phyloP scores from a whole-genome alignment of 108 stramenopile species.

The Nitzschia sp. region DNA sequence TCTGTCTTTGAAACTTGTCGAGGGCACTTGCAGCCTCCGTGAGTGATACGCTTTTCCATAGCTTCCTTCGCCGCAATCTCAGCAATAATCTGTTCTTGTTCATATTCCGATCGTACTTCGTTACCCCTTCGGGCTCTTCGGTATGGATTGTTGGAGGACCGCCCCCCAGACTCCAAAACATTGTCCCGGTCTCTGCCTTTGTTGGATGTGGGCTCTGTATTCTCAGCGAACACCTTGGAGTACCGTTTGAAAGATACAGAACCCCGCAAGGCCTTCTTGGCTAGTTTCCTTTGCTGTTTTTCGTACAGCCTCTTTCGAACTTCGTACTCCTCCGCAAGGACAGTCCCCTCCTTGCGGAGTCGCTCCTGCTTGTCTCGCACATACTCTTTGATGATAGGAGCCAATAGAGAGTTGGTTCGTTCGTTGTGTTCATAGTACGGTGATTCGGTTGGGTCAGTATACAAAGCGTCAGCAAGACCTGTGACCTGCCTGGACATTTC shows the following conservation, averaged over 20 bases:
- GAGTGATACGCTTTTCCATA: slow-evolving; percentile 80
- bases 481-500: slow-evolving; percentile 67
- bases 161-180: slow-evolving; percentile 32
- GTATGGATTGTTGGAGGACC: slow-evolving; percentile 76
- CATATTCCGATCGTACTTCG: slow-evolving; percentile 81
- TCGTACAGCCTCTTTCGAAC: slow-evolving; percentile 56
- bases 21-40: slow-evolving; percentile 74
- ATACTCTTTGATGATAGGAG: slow-evolving; percentile 62
- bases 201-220: slow-evolving; percentile 3
- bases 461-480: slow-evolving; percentile 68
- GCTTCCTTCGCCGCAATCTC: slow-evolving; percentile 84
- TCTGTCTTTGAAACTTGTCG: slow-evolving; percentile 63
- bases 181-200: slow-evolving; percentile 20
- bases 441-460: slow-evolving; percentile 64
- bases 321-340: slow-evolving; percentile 74
- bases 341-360: slow-evolving; percentile 54
- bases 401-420: slow-evolving; percentile 45
- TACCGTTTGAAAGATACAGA: slow-evolving; percentile 42
- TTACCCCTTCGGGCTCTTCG: slow-evolving; percentile 71
- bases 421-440: slow-evolving; percentile 63
- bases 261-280: slow-evolving; percentile 41
- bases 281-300: slow-evolving; percentile 37
- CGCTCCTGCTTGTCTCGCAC: slow-evolving; percentile 59
- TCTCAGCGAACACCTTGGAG: slow-evolving; percentile 26
- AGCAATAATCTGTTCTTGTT: slow-evolving; percentile 88